phyloP scores from a whole-genome alignment of 345 rosid species.

The Trapa bicornis region DNA sequence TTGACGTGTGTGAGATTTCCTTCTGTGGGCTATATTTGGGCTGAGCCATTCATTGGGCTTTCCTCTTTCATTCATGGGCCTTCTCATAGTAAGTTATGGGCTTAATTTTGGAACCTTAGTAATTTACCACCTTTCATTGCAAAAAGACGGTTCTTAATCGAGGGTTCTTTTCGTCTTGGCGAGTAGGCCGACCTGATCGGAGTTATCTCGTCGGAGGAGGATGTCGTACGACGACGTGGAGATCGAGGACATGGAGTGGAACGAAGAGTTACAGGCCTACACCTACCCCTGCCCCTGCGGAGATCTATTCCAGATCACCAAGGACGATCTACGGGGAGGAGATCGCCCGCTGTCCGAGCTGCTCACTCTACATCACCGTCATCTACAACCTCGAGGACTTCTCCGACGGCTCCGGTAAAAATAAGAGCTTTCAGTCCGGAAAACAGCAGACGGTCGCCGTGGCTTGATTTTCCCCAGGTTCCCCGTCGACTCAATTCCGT shows the following conservation, averaged over 20 bases:
- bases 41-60: too few relatives aligned
- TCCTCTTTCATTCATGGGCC: too few relatives aligned
- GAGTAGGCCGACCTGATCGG: too few relatives aligned
- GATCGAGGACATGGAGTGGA: conserved; percentile 98
- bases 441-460: conserved; percentile 43
- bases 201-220: background rate
- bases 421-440: conserved; percentile 27
- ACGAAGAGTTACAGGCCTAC: conserved; percentile 56
- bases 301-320: conserved; percentile 79
- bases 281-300: conserved; percentile 97
- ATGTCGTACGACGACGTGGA: conserved; percentile 99
- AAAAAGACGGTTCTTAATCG: background rate
- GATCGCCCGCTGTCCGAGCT: conserved; percentile 82
- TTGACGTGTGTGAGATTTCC: too few relatives aligned
- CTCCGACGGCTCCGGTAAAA: conserved; percentile 20
- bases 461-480: conserved; percentile 21
- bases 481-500: background rate
- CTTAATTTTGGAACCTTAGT: too few relatives aligned
- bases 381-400: conserved; percentile 81
- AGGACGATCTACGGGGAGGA: conserved; percentile 88
- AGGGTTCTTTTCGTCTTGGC: background rate
- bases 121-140: too few relatives aligned
- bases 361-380: conserved; percentile 82
- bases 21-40: too few relatives aligned
- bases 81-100: too few relatives aligned